These are phyloP conservation scores for Clitoria ternatea DNA, from an alignment of 306 rosid genomes.

Conservation along the genomic window DNA sequence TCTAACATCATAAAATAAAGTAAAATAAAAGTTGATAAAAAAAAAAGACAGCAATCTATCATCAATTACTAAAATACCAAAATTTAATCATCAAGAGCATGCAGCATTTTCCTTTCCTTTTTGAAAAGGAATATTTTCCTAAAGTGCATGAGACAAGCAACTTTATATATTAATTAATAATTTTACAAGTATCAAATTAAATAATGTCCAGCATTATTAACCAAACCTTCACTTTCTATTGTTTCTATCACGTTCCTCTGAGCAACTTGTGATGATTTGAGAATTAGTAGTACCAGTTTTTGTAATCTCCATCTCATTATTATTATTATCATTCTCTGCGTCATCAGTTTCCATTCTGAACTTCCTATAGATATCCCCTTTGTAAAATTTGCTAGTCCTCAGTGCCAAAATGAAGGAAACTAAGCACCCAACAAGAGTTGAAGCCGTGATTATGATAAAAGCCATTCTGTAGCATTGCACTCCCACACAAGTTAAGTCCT, in stretches of 20 bases:
- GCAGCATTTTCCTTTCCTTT: too few relatives aligned
- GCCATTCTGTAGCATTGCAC: slow-evolving; percentile 48
- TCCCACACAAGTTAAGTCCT: slow-evolving; percentile 50
- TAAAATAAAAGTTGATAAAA: too few relatives aligned
- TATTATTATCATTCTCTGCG: neutral
- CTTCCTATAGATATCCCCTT: slow-evolving; percentile 47
- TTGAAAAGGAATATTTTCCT: too few relatives aligned
- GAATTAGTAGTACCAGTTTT: neutral
- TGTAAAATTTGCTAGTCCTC: slow-evolving; percentile 56
- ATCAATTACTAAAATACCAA: too few relatives aligned
- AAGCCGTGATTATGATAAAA: slow-evolving; percentile 49
- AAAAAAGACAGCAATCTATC: too few relatives aligned
- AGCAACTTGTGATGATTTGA: neutral
- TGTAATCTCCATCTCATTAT: slow-evolving; percentile 5
- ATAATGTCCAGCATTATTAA: too few relatives aligned
- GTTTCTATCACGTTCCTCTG: neutral
- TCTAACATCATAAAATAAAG: too few relatives aligned
- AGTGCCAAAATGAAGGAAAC: slow-evolving; percentile 50
- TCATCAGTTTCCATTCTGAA: slow-evolving; percentile 38
- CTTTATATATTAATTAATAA: too few relatives aligned
- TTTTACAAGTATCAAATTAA: too few relatives aligned
- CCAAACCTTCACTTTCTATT: neutral
- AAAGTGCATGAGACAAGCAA: too few relatives aligned
- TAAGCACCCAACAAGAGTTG: slow-evolving; percentile 40
- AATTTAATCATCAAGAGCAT: too few relatives aligned